phyloP scores from a whole-genome alignment of 768 basidiomycete species.

The Mycena capillaripes region DNA sequence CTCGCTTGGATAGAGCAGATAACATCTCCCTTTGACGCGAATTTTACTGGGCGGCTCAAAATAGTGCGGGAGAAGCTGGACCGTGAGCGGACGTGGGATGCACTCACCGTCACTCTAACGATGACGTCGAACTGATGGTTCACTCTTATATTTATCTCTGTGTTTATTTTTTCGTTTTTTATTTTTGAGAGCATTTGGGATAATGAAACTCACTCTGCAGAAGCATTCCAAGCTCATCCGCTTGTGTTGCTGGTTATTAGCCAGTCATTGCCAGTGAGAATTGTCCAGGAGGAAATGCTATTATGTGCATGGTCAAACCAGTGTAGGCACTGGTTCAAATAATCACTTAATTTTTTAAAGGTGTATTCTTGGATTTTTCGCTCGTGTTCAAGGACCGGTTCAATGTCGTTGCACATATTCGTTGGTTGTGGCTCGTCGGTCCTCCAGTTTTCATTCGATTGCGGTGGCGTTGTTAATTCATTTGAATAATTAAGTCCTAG shows the following conservation, averaged over 20 bases:
- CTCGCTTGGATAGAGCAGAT: conserved; percentile 56
- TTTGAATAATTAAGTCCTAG: conserved; percentile 63
- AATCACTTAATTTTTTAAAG: conserved; percentile 37
- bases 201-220: too few species aligned
- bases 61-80: background rate
- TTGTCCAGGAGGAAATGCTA: too few species aligned
- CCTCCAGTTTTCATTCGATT: too few species aligned
- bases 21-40: background rate
- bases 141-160: too few species aligned
- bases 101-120: background rate
- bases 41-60: background rate
- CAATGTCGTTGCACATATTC: conserved; percentile 77
- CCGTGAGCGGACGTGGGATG: background rate
- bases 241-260: too few species aligned
- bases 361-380: conserved; percentile 77
- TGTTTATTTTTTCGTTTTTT: too few species aligned
- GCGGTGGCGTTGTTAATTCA: background rate
- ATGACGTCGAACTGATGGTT: too few species aligned
- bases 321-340: too few species aligned
- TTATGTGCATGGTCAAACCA: too few species aligned
- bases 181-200: too few species aligned
- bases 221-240: too few species aligned
- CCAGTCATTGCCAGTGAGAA: too few species aligned
- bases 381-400: conserved; percentile 76
- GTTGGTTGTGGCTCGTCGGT: conserved; percentile 67